These are phyloP conservation scores for Penicillium macrosclerotiorum DNA, from an alignment of 495 filamentous ascomycete species.

Conservation along the genomic window DNA sequence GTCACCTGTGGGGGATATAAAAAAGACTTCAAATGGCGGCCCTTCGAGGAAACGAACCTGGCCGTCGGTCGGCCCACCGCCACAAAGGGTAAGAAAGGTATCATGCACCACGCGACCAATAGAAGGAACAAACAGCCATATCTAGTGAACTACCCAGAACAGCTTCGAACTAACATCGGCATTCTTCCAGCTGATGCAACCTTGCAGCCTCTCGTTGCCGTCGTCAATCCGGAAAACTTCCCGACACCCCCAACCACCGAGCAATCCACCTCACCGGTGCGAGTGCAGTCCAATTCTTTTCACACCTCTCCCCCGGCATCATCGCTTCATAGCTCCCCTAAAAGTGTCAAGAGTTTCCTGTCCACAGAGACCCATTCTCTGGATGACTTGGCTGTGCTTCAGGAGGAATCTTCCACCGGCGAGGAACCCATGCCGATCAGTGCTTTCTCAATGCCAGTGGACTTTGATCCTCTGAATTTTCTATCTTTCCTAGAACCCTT, in stretches of 20 bases:
- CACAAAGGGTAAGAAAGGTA: constrained; percentile 51
- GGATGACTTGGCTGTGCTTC: constrained; percentile 11
- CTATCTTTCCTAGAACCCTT: constrained; percentile 24
- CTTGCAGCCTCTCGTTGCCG: constrained; percentile 1
- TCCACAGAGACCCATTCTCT: constrained; percentile 18
- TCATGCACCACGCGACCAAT: too few species aligned
- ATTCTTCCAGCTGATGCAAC: neutral
- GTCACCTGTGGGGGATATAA: constrained; percentile 77
- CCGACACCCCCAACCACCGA: constrained; percentile 21
- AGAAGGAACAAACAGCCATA: too few species aligned
- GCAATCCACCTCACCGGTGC: constrained; percentile 11
- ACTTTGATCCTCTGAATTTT: constrained; percentile 19
- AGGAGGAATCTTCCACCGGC: constrained; percentile 9
- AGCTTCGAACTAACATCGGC: constrained; percentile 1
- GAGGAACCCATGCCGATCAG: constrained; percentile 8
- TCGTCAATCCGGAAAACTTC: constrained; percentile 2
- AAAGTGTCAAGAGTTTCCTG: constrained; percentile 21
- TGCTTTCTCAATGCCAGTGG: constrained; percentile 15
- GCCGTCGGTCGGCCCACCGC: constrained; percentile 41
- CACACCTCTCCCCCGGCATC: constrained; percentile 18
- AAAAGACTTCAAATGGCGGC: constrained; percentile 82
- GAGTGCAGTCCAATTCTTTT: constrained; percentile 1
- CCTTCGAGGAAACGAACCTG: constrained; percentile 68
- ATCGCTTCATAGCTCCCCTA: constrained; percentile 16
- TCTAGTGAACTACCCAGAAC: too few species aligned